Base-by-base conservation (phyloP, 2,329 filamentous ascomycete genomes). In the Nothopassalora personata region DNA sequence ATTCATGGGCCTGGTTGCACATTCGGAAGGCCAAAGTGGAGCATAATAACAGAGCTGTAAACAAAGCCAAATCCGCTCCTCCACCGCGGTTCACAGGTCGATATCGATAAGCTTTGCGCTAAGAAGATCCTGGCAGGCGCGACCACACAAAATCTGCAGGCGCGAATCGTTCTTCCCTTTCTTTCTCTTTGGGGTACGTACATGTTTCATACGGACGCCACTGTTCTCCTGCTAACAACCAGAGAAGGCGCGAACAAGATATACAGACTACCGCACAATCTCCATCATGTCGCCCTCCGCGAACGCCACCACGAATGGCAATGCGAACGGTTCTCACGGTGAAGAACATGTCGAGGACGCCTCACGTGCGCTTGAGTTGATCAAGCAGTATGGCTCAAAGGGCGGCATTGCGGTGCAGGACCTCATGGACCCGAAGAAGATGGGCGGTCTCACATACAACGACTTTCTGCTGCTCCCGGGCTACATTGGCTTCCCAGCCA, bases 401-500 rank as follows among this genome's bases (percentile, higher is more conserved):
- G 94, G 99, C 85, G 94, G 94, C 60, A 87, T 99, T 70, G 86
- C 91, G 74, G 85, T 95, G 71, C 81, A 91, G 72, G 87, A 91
- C 65, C 83, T 99, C 69, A 86, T 97, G 75, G 89, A 99, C 80
- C 92, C 93, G 67, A 88, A 89, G 80, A 88, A 87, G 77, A 56
- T 48, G 72, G 94, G 94, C 63, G 94, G 94, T 71, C 83, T 99
- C 72, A 97, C 93, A 60, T 99, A 97, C 68, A 99, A 99, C 78
- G 94, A 99, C 79, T 99, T 99, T 81, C 86, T 99, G 64, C 80
- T 99, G 71, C 84, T 99, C 63, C 94, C 94, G 60, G 95, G 95
- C 74, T 96, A 97, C 80, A 97, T 99, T 79, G 94, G 93, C 77
- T 99, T 99, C 79, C 86, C 94, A 65, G 94, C 95, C 71, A 91